Evolutionary conservation across 495 filamentous ascomycete genomes (phyloP), one percentile per base, ranked within the genome.

Genomic region (Podospora sp.): DNA sequence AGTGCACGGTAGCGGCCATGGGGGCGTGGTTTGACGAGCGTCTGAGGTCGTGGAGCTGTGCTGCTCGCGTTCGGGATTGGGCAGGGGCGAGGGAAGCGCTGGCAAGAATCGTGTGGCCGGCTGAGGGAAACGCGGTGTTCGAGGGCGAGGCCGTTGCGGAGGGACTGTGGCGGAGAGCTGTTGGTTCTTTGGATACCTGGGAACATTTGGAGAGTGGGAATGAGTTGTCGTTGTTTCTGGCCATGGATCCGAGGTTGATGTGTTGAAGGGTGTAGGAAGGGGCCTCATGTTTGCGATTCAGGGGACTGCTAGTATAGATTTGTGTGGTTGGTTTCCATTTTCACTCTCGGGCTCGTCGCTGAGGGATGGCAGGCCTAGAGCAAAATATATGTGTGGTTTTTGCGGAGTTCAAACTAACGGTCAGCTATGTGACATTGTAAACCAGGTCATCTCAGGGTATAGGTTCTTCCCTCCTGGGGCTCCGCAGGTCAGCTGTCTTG

Each of bases 21-120:
- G 57, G 52, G 27, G 52, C 56, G 0, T 71, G 65, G 65, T 67
- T 71, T 22, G 65, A 24, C 0, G 65, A 59, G 25, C 52, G 63
- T 14, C 11, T 71, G 26, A 33, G 65, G 14, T 33, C 26, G 24
- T 71, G 69, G 69, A 63, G 52, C 14, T 14, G 21, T 11, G 63
- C 63, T 0, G 18, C 62, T 0, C 21, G 20, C 0, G 22, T 71
- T n/a, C 22, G 58, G 6, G 51, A 50, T 11, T 71, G 69, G 69
- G 56, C 50, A 0, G 50, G 5, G 11, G 69, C 62, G 6, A 62
- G 55, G 8, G n/a, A n/a, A 14, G 26, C 36, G 49, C 40, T 68
- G 24, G 14, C 21, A 5, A 35, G 51, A 24, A 68, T 68, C 21
- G 69, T 60, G 1, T 70, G 65, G 66, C 69, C 60, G 22, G 60